phyloP scores from a whole-genome alignment of 768 basidiomycete genomes.

The Suillus subaureus region DNA sequence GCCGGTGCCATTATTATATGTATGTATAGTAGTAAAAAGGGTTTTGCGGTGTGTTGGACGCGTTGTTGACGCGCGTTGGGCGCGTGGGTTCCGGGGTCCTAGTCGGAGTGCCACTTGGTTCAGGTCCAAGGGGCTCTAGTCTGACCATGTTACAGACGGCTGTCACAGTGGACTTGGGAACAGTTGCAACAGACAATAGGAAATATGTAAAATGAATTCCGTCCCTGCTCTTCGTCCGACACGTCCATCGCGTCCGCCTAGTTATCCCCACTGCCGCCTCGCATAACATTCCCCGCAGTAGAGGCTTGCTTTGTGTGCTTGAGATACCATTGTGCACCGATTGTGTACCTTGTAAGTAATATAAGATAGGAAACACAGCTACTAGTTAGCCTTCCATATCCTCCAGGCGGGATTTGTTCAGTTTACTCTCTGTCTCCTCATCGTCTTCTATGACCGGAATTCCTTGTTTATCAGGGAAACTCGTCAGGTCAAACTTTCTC shows the following conservation, averaged over 20 bases:
- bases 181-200: neutral
- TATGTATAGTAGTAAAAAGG: too few species aligned
- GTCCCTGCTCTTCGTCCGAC: neutral
- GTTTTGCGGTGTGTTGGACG: too few species aligned
- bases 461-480: constrained; percentile 34
- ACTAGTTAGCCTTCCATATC: constrained; percentile 53
- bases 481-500: constrained; percentile 66
- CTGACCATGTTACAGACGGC: too few species aligned
- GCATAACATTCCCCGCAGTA: neutral
- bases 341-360: constrained; percentile 7
- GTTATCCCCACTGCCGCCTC: neutral
- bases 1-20: too few species aligned
- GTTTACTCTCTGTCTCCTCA: constrained; percentile 33
- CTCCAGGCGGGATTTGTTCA: constrained; percentile 46
- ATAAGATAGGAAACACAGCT: neutral
- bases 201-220: neutral
- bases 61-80: too few species aligned
- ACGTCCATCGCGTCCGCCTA: neutral
- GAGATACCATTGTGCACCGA: constrained; percentile 5
- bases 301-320: neutral
- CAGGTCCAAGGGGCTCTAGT: too few species aligned
- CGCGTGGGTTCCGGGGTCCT: too few species aligned
- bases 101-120: too few species aligned
- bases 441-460: constrained; percentile 38
- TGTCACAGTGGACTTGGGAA: neutral